Conservation (phyloP, 495 filamentous ascomycete species). For the Lichina pygmaea region DNA sequence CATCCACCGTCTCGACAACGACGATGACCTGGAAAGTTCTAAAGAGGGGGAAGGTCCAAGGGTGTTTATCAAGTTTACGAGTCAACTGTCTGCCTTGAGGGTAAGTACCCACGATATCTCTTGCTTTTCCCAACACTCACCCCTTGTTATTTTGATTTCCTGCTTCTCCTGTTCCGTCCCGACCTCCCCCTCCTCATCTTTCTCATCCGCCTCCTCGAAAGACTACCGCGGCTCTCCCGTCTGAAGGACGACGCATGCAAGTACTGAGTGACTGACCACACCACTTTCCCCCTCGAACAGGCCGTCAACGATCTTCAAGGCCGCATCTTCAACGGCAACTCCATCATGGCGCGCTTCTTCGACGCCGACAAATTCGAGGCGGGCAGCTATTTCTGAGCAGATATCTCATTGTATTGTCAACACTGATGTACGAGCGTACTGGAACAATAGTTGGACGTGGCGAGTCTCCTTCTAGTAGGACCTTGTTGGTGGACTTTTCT, state of each 20-base stretch:
- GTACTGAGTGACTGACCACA: neutral
- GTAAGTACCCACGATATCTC: slow-evolving; percentile 19
- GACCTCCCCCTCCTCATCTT: no score
- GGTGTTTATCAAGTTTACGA: slow-evolving; percentile 83
- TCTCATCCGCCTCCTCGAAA: no score
- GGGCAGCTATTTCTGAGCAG: slow-evolving; percentile 19
- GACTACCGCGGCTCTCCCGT: no score
- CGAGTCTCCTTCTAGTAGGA: no score
- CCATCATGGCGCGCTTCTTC: slow-evolving; percentile 52
- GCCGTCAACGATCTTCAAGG: slow-evolving; percentile 73
- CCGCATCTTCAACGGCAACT: slow-evolving; percentile 63
- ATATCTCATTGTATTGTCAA: neutral
- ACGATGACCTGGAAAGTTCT: neutral
- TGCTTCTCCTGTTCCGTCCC: no score
- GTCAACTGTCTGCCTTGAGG: slow-evolving; percentile 49
- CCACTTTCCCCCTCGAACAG: slow-evolving; percentile 14
- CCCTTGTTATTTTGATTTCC: no score
- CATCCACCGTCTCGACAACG: slow-evolving; percentile 28
- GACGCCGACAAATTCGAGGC: slow-evolving; percentile 55
- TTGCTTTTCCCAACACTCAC: no score
- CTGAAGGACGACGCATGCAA: no score
- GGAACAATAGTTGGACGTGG: no score
- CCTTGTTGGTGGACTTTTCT: no score
- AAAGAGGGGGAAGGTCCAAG: neutral
- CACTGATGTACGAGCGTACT: no score